These are phyloP conservation scores for Yamadazyma scolyti DNA, from an alignment of 805 yeast genomes.

Conservation along the genomic window DNA sequence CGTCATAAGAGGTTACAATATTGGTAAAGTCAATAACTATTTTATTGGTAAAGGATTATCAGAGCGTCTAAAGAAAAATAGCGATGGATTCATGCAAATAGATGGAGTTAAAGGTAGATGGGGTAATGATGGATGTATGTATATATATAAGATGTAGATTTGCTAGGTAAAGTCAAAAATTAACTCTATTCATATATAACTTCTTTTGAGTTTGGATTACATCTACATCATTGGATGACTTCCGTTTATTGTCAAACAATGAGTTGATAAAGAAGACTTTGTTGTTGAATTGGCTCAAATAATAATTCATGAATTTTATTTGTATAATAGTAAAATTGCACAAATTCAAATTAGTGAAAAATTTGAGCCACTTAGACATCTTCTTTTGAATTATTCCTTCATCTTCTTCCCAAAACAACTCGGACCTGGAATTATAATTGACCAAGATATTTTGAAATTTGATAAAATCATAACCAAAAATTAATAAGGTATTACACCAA, in stretches of 20 bases:
- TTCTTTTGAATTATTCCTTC: slow-evolving; percentile 15
- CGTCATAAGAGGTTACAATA: slow-evolving; percentile 59
- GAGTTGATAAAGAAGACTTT: slow-evolving; percentile 21
- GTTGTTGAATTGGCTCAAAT: slow-evolving; percentile 24
- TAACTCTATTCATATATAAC: slow-evolving; percentile 1
- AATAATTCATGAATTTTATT: slow-evolving; percentile 25
- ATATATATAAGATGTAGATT: slow-evolving; percentile 26
- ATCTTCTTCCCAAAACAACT: slow-evolving; percentile 23
- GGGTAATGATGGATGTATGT: slow-evolving; percentile 73
- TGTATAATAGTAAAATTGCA: slow-evolving; percentile 18
- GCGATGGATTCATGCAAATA: slow-evolving; percentile 40
- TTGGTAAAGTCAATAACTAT: slow-evolving; percentile 45
- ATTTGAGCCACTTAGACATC: slow-evolving; percentile 25
- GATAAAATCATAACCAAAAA: slow-evolving; percentile 43
- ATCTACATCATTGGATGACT: slow-evolving; percentile 6
- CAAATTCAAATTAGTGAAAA: slow-evolving; percentile 21
- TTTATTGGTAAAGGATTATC: slow-evolving; percentile 12
- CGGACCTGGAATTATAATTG: slow-evolving; percentile 13
- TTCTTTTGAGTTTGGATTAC: slow-evolving; percentile 5
- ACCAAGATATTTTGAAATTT: slow-evolving; percentile 27
- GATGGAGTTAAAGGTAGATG: slow-evolving; percentile 53
- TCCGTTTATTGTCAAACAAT: slow-evolving; percentile 13
- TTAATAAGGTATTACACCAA: slow-evolving; percentile 41
- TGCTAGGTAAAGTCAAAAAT: neutral
- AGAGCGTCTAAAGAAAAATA: slow-evolving; percentile 8